These are phyloP conservation scores for Lyophyllum atratum DNA, from an alignment of 768 basidiomycete species.

Conservation along the genomic window DNA sequence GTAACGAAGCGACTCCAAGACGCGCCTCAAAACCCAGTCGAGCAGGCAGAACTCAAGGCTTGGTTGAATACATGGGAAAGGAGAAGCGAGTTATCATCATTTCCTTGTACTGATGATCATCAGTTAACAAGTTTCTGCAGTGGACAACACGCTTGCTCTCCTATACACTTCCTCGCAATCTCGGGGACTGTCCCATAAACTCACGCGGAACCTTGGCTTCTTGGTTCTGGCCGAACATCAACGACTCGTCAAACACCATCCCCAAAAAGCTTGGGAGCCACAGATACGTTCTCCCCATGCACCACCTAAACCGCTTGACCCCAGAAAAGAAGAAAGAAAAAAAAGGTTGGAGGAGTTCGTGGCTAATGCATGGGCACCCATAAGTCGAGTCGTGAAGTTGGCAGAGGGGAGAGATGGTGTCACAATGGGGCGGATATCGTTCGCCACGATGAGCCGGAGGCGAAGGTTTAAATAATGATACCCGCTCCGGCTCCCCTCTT, in stretches of 20 bases:
- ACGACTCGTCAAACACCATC: constrained; percentile 21
- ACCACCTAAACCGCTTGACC: constrained; percentile 3
- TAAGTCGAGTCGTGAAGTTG: constrained; percentile 57
- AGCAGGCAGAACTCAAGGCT: constrained; percentile 31
- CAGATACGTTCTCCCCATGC: constrained; percentile 24
- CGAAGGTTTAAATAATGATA: constrained; percentile 15
- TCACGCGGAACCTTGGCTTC: constrained; percentile 56
- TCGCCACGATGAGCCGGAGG: constrained; percentile 6
- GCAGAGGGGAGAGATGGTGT: constrained; percentile 57
- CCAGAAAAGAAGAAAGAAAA: constrained; percentile 11
- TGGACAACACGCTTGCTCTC: constrained; percentile 67
- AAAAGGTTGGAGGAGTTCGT: constrained; percentile 29
- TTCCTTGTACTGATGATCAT: neutral
- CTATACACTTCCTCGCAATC: constrained; percentile 62
- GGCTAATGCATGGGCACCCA: constrained; percentile 42
- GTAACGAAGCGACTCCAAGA: constrained; percentile 43
- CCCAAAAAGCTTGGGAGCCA: constrained; percentile 38
- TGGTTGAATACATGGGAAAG: constrained; percentile 59
- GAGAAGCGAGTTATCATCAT: constrained; percentile 44
- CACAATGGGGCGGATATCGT: constrained; percentile 48
- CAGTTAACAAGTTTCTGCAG: constrained; percentile 34
- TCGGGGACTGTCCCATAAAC: constrained; percentile 61
- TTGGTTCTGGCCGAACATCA: constrained; percentile 37
- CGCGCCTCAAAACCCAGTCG: constrained; percentile 17
- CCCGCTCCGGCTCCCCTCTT: neutral